phyloP scores from a whole-genome alignment of 1,284 basidiomycete genomes.

The Ceratobasidium sp. region DNA sequence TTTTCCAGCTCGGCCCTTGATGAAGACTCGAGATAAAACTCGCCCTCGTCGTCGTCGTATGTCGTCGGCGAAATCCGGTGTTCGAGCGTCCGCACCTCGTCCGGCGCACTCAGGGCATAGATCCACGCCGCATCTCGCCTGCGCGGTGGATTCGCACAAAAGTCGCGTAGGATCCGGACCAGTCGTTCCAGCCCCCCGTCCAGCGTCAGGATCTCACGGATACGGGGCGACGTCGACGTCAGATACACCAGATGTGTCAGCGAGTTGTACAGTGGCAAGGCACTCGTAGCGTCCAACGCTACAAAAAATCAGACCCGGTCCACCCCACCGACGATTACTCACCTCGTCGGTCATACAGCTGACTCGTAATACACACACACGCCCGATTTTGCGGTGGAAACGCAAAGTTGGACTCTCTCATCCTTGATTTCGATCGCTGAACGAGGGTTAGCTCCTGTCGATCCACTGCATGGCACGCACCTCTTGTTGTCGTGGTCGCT shows the following conservation, averaged over 20 bases:
- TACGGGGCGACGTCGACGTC: conserved; percentile 95
- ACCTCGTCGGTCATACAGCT: conserved; percentile 97
- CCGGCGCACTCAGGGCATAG: conserved; percentile 72
- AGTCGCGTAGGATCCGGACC: conserved; percentile 89
- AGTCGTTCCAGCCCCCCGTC: conserved; percentile 97
- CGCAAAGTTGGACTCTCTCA: conserved; percentile 97
- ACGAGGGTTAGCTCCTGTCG: not conserved
- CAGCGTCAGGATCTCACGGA: conserved; percentile 97
- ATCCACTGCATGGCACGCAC: not conserved
- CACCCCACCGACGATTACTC: conserved; percentile 47
- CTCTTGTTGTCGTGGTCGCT: not conserved
- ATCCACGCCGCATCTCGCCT: conserved; percentile 74
- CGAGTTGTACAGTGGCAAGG: conserved; percentile 94
- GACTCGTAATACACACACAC: conserved; percentile 91
- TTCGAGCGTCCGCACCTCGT: not conserved
- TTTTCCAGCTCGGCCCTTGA: conserved; percentile 34
- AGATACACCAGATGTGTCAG: conserved; percentile 97
- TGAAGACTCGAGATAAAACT: conserved; percentile 27
- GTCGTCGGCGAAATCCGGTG: conserved; percentile 17
- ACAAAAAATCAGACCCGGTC: conserved; percentile 37
- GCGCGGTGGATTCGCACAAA: conserved; percentile 76
- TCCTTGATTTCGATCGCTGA: conserved; percentile 48
- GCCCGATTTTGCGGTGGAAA: conserved; percentile 96
- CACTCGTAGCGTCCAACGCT: conserved; percentile 93
- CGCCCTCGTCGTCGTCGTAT: conserved; percentile 34